A percentile compares a stretch with the other conserved stretches of the same genome.
These are phyloP conservation scores for Neonectria ditissima DNA, from an alignment of 2,329 filamentous ascomycete genomes.

Conservation along the genomic window DNA sequence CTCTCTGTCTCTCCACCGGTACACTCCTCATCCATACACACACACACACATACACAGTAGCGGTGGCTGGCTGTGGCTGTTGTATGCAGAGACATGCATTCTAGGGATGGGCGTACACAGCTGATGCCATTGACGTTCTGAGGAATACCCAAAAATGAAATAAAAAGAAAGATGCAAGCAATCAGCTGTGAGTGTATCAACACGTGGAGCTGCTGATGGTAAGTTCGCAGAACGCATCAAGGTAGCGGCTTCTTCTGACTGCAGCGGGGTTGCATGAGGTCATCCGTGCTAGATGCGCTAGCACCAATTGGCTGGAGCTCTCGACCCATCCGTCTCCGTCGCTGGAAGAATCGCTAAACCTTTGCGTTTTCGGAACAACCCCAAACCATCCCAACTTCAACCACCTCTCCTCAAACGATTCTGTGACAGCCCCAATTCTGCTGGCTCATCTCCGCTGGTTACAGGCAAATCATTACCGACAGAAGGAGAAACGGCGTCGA, in stretches of 20 bases:
- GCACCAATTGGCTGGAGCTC: slow-evolving; percentile 40
- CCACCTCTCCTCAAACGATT: slow-evolving; percentile 14
- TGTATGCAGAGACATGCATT: neutral
- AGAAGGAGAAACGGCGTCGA: slow-evolving; percentile 1
- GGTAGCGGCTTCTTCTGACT: slow-evolving; percentile 1
- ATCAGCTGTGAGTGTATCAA: neutral
- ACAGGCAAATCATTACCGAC: neutral
- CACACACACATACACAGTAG: neutral
- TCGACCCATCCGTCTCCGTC: slow-evolving; percentile 26
- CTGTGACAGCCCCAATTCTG: slow-evolving; percentile 4
- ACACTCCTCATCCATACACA: neutral
- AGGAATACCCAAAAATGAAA: neutral
- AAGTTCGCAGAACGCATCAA: slow-evolving; percentile 1
- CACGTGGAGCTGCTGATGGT: neutral
- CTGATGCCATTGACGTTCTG: neutral
- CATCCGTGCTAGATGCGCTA: slow-evolving; percentile 37
- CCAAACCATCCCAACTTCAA: slow-evolving; percentile 10
- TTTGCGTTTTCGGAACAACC: slow-evolving; percentile 23
- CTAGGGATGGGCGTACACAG: neutral
- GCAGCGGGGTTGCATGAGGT: slow-evolving; percentile 47
- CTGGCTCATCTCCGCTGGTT: neutral
- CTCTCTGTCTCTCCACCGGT: neutral
- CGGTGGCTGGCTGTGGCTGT: neutral
- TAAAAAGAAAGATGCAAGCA: neutral
- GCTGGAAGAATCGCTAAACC: slow-evolving; percentile 37